Conservation (phyloP, 192 early-diverging fungal genomes). For the Entomortierella chlamydospora region DNA sequence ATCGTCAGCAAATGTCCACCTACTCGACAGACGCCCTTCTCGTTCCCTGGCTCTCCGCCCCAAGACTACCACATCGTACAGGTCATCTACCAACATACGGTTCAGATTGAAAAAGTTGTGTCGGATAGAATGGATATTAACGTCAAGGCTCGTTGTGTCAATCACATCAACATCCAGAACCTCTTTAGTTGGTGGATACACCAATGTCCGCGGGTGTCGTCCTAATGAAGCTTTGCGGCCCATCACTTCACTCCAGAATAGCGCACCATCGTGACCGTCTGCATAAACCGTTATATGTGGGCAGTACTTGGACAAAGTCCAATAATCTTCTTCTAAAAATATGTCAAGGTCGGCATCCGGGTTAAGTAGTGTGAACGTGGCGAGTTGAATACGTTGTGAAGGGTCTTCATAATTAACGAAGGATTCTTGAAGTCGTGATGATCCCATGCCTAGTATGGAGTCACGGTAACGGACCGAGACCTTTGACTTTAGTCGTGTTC, state of each 20-base stretch:
- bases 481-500: background rate
- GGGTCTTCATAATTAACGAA: background rate
- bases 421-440: background rate
- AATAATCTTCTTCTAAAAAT: slow-evolving; percentile 50
- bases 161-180: slow-evolving; percentile 55
- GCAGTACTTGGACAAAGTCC: slow-evolving; percentile 48
- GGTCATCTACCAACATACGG: slow-evolving; percentile 55
- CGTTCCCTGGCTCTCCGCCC: slow-evolving; percentile 49
- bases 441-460: slow-evolving; percentile 3
- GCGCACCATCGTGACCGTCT: slow-evolving; percentile 48
- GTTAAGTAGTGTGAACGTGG: slow-evolving; percentile 52
- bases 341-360: slow-evolving; percentile 43
- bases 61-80: slow-evolving; percentile 53
- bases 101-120: slow-evolving; percentile 58
- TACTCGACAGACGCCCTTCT: slow-evolving; percentile 37
- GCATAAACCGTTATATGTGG: slow-evolving; percentile 53
- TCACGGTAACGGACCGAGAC: slow-evolving; percentile 23
- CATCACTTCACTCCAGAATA: slow-evolving; percentile 45
- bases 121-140: slow-evolving; percentile 57
- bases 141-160: slow-evolving; percentile 56
- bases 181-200: slow-evolving; percentile 31
- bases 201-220: slow-evolving; percentile 36
- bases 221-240: slow-evolving; percentile 28
- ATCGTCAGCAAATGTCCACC: slow-evolving; percentile 45
- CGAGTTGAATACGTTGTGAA: slow-evolving; percentile 27